Percentiles rank a stretch among this genome's conserved stretches.
phyloP scores from a whole-genome alignment of 345 rosid species.

The Dipteronia sinensis region DNA sequence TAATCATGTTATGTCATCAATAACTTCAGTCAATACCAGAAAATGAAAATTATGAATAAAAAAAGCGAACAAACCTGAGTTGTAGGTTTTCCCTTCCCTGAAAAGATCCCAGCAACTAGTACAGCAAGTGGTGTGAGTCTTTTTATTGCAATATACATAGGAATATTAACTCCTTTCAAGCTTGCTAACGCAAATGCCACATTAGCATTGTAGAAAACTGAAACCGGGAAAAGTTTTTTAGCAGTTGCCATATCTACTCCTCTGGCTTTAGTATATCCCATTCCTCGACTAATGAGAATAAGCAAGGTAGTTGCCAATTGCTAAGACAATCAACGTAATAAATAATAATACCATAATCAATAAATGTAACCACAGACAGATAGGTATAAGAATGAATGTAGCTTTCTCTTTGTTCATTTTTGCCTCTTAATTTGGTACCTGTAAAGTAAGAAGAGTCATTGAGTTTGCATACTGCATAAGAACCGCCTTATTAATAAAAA shows the following conservation, averaged over 20 bases:
- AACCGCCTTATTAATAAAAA: constrained; percentile 91
- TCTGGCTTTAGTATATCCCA: constrained; percentile 68
- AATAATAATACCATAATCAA: constrained; percentile 9
- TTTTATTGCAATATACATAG: constrained; percentile 98
- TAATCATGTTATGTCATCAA: neutral
- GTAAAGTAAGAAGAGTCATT: constrained; percentile 85
- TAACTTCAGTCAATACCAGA: neutral
- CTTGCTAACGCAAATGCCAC: constrained; percentile 98
- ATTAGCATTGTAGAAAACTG: constrained; percentile 93
- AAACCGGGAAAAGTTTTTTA: constrained; percentile 76
- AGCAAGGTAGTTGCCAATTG: constrained; percentile 88
- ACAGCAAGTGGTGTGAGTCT: constrained; percentile 96
- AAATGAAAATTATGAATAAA: neutral
- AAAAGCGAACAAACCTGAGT: constrained; percentile 55
- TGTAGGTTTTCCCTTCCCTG: constrained; percentile 82
- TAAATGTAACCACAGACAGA: neutral
- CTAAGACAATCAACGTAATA: constrained; percentile 43
- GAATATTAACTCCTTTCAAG: constrained; percentile 96
- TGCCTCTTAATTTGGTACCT: constrained; percentile 44
- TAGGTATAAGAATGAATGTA: neutral
- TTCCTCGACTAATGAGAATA: constrained; percentile 67
- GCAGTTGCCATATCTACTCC: constrained; percentile 64
- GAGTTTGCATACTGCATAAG: constrained; percentile 84
- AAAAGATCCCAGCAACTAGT: constrained; percentile 63
- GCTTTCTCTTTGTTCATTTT: neutral